These are phyloP conservation scores for Neurospora sp. DNA, from an alignment of 495 filamentous ascomycete genomes.

Conservation along the genomic window DNA sequence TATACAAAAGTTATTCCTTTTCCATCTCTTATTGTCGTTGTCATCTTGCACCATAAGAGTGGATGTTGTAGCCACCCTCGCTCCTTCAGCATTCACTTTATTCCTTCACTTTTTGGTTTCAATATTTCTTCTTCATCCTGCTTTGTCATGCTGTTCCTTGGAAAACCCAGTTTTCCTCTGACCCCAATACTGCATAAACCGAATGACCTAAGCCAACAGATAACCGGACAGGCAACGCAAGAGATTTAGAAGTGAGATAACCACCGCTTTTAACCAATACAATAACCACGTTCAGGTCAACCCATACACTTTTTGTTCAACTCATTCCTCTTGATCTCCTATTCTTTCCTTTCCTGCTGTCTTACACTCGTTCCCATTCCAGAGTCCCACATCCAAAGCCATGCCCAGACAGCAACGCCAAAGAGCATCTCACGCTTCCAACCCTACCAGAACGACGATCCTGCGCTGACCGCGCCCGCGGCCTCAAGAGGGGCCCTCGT, in stretches of 20 bases:
- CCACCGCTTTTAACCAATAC: neutral
- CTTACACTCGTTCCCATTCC: neutral
- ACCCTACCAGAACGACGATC: neutral
- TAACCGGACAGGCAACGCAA: neutral
- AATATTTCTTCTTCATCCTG: neutral
- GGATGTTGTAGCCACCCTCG: no score
- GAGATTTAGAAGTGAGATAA: neutral
- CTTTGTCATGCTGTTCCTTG: neutral
- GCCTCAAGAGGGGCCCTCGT: neutral
- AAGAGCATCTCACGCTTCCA: neutral
- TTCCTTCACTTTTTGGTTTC: neutral
- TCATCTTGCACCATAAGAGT: no score
- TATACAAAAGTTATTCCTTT: neutral
- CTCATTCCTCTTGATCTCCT: neutral
- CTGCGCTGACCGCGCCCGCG: neutral
- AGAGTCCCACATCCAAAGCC: neutral
- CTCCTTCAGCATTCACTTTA: no score
- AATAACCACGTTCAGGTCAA: neutral
- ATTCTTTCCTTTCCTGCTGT: neutral
- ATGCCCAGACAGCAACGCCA: neutral
- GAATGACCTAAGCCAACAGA: neutral
- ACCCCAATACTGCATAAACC: neutral
- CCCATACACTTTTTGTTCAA: neutral
- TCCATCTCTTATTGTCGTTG: neutral
- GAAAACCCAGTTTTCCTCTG: neutral